These are phyloP conservation scores for Tardiomyces digboiensis DNA, from an alignment of 1,139 yeast species.

Conservation along the genomic window DNA sequence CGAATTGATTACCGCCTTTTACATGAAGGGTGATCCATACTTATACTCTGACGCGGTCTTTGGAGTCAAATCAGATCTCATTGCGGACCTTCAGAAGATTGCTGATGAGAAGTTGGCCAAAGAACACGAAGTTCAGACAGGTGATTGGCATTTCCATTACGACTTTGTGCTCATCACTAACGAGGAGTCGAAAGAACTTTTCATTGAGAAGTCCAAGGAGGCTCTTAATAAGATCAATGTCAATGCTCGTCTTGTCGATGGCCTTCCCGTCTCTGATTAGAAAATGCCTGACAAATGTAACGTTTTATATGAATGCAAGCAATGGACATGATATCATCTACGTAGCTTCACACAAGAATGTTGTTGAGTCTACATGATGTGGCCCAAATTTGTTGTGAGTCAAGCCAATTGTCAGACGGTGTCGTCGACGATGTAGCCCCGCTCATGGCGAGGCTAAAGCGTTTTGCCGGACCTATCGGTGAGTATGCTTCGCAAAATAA, in stretches of 20 bases:
- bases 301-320: too few relatives aligned
- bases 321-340: too few relatives aligned
- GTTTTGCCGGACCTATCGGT: too few relatives aligned
- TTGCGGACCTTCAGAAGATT: slow-evolving; percentile 16
- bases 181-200: slow-evolving; percentile 16
- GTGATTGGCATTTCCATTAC: slow-evolving; percentile 24
- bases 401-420: too few relatives aligned
- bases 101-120: slow-evolving; percentile 23
- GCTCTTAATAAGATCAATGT: slow-evolving; percentile 15
- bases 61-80: neutral
- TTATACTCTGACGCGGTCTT: neutral
- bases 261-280: slow-evolving; percentile 15
- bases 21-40: slow-evolving; percentile 26
- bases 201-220: slow-evolving; percentile 12
- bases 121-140: slow-evolving; percentile 17
- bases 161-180: slow-evolving; percentile 21
- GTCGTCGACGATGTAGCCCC: too few relatives aligned
- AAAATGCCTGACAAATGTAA: too few relatives aligned
- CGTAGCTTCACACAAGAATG: too few relatives aligned
- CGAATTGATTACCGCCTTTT: slow-evolving; percentile 27
- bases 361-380: too few relatives aligned
- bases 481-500: too few relatives aligned
- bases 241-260: slow-evolving; percentile 8
- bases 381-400: too few relatives aligned
- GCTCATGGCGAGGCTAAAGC: too few relatives aligned